Evolutionary conservation across 345 rosid genomes (phyloP).

Genomic region (Melaleuca quinquenervia): DNA sequence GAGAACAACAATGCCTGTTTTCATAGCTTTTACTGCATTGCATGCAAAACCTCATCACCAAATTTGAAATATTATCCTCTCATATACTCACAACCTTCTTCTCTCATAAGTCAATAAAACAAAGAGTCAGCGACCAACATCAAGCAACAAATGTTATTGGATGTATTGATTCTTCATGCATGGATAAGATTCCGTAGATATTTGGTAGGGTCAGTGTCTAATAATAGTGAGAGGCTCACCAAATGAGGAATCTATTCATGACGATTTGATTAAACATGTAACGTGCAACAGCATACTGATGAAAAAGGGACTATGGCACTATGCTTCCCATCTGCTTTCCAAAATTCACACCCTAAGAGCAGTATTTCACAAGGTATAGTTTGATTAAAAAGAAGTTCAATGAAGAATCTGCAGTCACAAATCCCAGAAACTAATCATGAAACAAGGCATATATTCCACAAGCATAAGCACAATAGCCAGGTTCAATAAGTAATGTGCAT

Average conservation of each 20-base stretch:
- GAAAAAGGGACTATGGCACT: background rate
- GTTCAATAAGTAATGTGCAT: background rate
- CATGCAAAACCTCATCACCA: background rate
- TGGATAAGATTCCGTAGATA: background rate
- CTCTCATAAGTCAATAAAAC: background rate
- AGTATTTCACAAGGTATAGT: background rate
- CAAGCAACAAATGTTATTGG: background rate
- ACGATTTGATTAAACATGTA: background rate
- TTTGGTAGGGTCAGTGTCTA: background rate
- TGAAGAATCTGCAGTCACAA: background rate
- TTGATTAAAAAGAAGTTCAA: background rate
- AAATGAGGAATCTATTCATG: background rate
- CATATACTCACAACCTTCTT: background rate
- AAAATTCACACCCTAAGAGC: background rate
- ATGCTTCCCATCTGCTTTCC: background rate
- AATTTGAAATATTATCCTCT: background rate
- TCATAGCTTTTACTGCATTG: background rate
- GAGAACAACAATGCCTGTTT: background rate
- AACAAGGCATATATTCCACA: background rate
- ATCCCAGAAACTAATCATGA: background rate
- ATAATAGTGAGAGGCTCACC: background rate
- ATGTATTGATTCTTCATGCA: background rate
- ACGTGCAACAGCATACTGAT: background rate
- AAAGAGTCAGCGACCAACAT: background rate
- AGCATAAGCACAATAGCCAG: background rate